phyloP scores from a whole-genome alignment of 2,329 filamentous ascomycete genomes.

The Fusarium succisae region DNA sequence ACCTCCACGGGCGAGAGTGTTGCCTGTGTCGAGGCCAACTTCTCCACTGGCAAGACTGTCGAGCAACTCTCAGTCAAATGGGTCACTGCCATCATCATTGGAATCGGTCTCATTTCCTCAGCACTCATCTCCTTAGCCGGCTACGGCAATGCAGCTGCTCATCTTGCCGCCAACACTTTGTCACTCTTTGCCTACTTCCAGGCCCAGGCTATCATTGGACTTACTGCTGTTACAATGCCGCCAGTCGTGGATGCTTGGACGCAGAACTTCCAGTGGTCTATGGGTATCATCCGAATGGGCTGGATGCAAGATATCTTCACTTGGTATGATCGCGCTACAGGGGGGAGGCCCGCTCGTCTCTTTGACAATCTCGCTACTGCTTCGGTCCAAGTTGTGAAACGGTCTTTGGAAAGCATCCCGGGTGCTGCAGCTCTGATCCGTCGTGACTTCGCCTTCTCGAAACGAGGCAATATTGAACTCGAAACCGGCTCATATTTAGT shows the following conservation, averaged over 20 bases:
- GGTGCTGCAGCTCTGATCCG: conserved; percentile 57
- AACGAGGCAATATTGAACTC: conserved; percentile 64
- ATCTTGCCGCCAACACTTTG: conserved; percentile 91
- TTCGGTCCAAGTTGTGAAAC: conserved; percentile 83
- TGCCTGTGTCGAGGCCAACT: conserved; percentile 85
- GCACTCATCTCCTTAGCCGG: conserved; percentile 89
- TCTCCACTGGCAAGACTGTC: conserved; percentile 93
- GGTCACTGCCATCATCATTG: conserved; percentile 87
- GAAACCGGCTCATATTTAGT: conserved; percentile 69
- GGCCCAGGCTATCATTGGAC: conserved; percentile 88
- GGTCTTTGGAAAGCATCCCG: conserved; percentile 53
- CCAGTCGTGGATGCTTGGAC: conserved; percentile 93
- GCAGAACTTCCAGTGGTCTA: conserved; percentile 97
- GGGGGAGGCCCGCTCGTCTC: conserved; percentile 82
- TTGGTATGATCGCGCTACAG: conserved; percentile 95
- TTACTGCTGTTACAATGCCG: conserved; percentile 81
- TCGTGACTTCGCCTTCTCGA: conserved; percentile 63
- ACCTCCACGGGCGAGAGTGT: conserved; percentile 69
- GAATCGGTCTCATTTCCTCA: conserved; percentile 82
- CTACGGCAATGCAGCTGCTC: conserved; percentile 91
- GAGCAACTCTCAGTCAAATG: conserved; percentile 89
- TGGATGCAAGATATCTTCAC: conserved; percentile 90
- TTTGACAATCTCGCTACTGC: conserved; percentile 77
- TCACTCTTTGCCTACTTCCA: conserved; percentile 95
- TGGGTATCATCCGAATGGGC: conserved; percentile 87